Evolutionary conservation across 129 eudicot genomes (phyloP), one percentile per base, ranked within the genome.

Genomic region (Centrapalus pauciflorus): DNA sequence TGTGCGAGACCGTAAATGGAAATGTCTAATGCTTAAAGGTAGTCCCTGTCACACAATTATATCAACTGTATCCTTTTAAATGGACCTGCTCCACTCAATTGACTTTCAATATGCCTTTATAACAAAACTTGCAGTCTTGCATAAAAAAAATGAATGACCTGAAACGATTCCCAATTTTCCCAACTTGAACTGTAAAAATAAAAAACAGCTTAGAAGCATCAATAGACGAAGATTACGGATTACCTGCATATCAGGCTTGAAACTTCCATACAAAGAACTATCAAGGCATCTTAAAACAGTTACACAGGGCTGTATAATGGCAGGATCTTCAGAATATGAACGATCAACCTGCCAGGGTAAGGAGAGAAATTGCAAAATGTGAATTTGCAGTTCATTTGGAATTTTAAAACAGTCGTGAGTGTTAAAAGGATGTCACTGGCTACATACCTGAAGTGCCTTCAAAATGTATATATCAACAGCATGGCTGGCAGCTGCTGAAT

Each of bases 241-340:
- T 76, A 86, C 94, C 97, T 88, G 96, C 58, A 40, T 59, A 74
- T 77, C 87, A 46, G 72, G 50, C 62, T 81, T 83, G 79, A 93
- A 67, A 67, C 73, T 17, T 49, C 68, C 81, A 60, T 76, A 88
- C 26, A 88, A 60, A 20, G 83, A 66, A 64, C 66, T 76, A 69
- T 61, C 84, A 33, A 93, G 79, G 59, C 73, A 78, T 59, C 77
- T 69, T 77, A 88, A 79, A 61, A 84, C 77, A 23, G 96, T 80
- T 62, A 72, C 26, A 76, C 96, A 93, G 70, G 98, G 96, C 82
- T 77, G 79, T 69, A 81, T 55, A 26, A 88, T 69, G 12, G 78
- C 78, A 69, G 71, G 61, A 46, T 93, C 98, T 70, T 80, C 92
- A 20, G 87, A 34, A 38, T 60, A 56, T 26, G 82, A 66, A 73